Conservation (phyloP, 331 rosid genomes). For the Prunus yedoensis region DNA sequence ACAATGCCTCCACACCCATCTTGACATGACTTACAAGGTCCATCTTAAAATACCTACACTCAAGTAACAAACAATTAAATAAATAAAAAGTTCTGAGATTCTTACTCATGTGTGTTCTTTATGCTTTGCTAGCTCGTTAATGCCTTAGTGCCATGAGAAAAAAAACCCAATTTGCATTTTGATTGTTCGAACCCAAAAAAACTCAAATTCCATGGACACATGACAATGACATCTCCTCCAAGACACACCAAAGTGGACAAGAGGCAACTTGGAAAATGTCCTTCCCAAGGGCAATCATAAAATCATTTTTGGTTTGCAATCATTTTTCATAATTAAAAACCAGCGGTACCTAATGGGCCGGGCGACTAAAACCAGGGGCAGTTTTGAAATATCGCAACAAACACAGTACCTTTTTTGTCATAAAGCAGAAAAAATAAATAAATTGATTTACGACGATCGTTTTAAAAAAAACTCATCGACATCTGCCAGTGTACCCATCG, state of each 20-base stretch:
- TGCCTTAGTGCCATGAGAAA: too few species aligned
- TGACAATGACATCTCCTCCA: not conserved
- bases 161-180: not conserved
- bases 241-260: not conserved
- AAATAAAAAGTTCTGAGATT: too few species aligned
- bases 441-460: not conserved
- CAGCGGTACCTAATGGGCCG: slow-evolving; percentile 11
- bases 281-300: not conserved
- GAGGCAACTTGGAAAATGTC: not conserved
- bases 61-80: too few species aligned
- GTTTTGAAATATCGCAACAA: slow-evolving; percentile 27
- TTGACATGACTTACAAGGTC: too few species aligned
- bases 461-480: not conserved
- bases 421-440: not conserved
- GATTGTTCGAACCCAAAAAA: not conserved
- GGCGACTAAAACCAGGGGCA: not conserved
- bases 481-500: slow-evolving; percentile 3
- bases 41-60: too few species aligned
- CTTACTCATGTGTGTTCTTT: too few species aligned
- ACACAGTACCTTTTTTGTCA: slow-evolving; percentile 5
- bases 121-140: too few species aligned
- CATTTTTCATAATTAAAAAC: not conserved
- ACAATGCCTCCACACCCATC: too few species aligned
- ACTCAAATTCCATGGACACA: not conserved
- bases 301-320: not conserved